These are phyloP conservation scores for Cairneyella variabilis DNA, from an alignment of 495 filamentous ascomycete genomes.

Conservation along the genomic window DNA sequence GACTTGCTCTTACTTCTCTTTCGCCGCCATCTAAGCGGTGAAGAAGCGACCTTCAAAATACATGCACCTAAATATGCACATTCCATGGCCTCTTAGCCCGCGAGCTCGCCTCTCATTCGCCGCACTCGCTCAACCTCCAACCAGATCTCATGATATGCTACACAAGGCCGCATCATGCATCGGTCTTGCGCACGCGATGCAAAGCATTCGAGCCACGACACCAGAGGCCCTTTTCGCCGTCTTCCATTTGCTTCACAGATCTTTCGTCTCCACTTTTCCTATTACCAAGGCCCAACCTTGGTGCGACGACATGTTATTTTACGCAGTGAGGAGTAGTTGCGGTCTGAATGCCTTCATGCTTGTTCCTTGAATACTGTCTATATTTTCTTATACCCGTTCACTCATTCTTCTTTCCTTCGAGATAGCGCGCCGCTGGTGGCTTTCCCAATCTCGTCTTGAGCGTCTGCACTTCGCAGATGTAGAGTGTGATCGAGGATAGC, in stretches of 20 bases:
- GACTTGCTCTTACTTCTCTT: background rate
- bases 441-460: no score
- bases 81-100: background rate
- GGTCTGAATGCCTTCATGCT: constrained; percentile 23
- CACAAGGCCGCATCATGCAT: constrained; percentile 13
- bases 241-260: constrained; percentile 16
- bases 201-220: constrained; percentile 63
- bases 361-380: constrained; percentile 15
- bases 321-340: constrained; percentile 5
- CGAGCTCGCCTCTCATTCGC: constrained; percentile 9
- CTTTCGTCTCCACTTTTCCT: constrained; percentile 28
- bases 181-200: constrained; percentile 24
- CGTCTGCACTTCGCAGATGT: no score
- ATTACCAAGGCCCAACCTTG: constrained; percentile 15
- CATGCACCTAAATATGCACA: constrained; percentile 17
- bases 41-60: constrained; percentile 7
- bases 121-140: constrained; percentile 6
- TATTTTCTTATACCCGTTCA: constrained; percentile 21
- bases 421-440: no score
- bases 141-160: constrained; percentile 21
- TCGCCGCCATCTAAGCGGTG: constrained; percentile 7
- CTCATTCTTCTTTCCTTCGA: constrained; percentile 27
- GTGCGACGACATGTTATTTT: constrained; percentile 14
- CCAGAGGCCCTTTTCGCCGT: constrained; percentile 5
- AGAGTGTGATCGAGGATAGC: constrained; percentile 30